Conservation (phyloP, 1,284 basidiomycete genomes). For the Coniferiporia weirii region DNA sequence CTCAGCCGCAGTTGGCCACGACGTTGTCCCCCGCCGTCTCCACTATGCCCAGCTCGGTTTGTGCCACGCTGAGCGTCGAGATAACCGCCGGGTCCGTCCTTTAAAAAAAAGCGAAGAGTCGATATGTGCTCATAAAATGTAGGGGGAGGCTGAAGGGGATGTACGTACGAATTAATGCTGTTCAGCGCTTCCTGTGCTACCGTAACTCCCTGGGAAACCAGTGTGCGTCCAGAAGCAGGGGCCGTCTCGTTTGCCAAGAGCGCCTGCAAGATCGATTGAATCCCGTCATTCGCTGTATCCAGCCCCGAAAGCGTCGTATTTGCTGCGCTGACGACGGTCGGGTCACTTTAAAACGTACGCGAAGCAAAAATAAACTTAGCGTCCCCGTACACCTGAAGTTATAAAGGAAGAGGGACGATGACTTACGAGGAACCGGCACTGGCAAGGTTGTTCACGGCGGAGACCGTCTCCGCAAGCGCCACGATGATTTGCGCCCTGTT, state of each 20-base stretch:
- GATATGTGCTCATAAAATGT: neutral
- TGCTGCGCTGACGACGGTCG: constrained; percentile 23
- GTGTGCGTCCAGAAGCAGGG: constrained; percentile 32
- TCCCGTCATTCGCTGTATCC: constrained; percentile 28
- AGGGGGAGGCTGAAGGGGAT: neutral
- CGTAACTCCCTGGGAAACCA: constrained; percentile 30
- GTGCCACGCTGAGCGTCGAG: constrained; percentile 20
- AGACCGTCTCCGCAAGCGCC: constrained; percentile 10
- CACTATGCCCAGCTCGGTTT: constrained; percentile 19
- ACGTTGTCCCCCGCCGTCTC: constrained; percentile 23
- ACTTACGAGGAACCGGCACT: constrained; percentile 10
- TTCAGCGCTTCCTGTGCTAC: constrained; percentile 30
- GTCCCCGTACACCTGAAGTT: neutral
- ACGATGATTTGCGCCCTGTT: constrained; percentile 9
- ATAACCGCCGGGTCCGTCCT: constrained; percentile 21
- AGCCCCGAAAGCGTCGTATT: constrained; percentile 27
- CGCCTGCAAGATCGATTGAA: constrained; percentile 31
- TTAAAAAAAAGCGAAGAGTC: neutral
- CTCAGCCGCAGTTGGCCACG: constrained; percentile 23
- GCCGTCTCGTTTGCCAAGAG: constrained; percentile 30
- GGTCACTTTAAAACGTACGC: constrained; percentile 27
- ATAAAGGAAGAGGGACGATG: neutral
- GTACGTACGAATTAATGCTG: constrained; percentile 29
- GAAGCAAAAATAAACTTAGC: neutral
- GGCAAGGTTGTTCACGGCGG: constrained; percentile 7